Conservation (phyloP, 805 yeast genomes). For the Wickerhamomyces alni region DNA sequence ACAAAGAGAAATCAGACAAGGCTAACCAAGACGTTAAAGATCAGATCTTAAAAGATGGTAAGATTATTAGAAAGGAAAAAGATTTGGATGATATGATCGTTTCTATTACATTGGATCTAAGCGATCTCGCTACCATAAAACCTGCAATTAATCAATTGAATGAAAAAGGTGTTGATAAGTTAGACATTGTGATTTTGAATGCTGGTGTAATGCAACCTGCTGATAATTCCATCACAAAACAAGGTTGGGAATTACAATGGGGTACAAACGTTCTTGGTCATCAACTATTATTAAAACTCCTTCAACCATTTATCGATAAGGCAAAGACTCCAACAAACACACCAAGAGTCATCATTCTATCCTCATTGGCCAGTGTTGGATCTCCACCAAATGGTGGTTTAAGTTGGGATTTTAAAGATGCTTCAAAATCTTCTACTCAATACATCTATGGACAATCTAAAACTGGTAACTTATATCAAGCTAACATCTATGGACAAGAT, state of each 20-base stretch:
- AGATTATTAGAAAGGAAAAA: background rate
- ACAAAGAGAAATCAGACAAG: conserved; percentile 23
- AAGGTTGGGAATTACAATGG: conserved; percentile 40
- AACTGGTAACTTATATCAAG: conserved; percentile 32
- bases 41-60: conserved; percentile 16
- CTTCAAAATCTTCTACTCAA: conserved; percentile 3
- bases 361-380: conserved; percentile 32
- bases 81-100: conserved; percentile 17
- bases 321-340: conserved; percentile 24
- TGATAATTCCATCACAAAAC: conserved; percentile 28
- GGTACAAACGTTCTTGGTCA: conserved; percentile 45
- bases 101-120: conserved; percentile 26
- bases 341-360: conserved; percentile 39
- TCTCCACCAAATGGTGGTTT: conserved; percentile 29
- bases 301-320: conserved; percentile 31
- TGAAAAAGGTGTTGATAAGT: conserved; percentile 13
- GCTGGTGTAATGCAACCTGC: conserved; percentile 41
- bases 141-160: conserved; percentile 29
- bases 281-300: conserved; percentile 34
- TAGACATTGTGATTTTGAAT: conserved; percentile 36
- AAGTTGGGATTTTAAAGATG: conserved; percentile 25
- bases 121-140: conserved; percentile 37
- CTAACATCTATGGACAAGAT: conserved; percentile 28
- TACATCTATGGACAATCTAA: conserved; percentile 35
- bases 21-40: conserved; percentile 24